Evolutionary conservation across 768 basidiomycete species (phyloP), one percentile per base, ranked within the genome.

Genomic region (Coprinopsis marcescibilis): DNA sequence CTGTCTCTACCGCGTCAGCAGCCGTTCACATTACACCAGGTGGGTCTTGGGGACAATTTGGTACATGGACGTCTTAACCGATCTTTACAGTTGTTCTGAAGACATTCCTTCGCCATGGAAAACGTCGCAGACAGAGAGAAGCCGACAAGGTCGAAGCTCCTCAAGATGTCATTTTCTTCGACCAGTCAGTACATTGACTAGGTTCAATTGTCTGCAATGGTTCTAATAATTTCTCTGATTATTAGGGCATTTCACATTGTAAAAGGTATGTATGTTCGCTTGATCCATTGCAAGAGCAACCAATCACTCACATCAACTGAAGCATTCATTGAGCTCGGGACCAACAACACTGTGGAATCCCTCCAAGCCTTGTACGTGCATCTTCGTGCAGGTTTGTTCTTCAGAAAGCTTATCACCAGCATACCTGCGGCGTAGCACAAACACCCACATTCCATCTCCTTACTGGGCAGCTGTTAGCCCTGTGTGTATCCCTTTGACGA

Each of bases 261-360:
- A 29, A 82, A 83, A 48, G 29, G 36, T 55, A 2, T 26, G 13
- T 19, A 15, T 17, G 12, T 4, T 7, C 10, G 29, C 19, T 20
- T 13, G n/a, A 39, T 26, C 1, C 23, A 13, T 10, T 19, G n/a
- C 17, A 40, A 23, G 7, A 5, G 4, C 5, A 13, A 15, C 19
- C 3, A 11, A 30, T 23, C 39, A 41, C 23, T 30, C n/a, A 43
- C 36, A 1, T 37, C 37, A 23, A n/a, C 15, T 13, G 30, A 27
- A 72, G 75, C 80, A 0, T 88, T 88, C 60, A 77, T 87, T 33
- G 72, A 80, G 40, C 63, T 83, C 15, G 78, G 78, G 4, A 81
- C 79, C 0, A 65, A 70, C 36, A 82, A 86, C 58, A 85, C 80
- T 0, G 70, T 86, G 27, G 83, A 87, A 54, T 83, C 81, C n/a